Base-by-base conservation (phyloP, 331 rosid genomes). In the Telfairia occidentalis region DNA sequence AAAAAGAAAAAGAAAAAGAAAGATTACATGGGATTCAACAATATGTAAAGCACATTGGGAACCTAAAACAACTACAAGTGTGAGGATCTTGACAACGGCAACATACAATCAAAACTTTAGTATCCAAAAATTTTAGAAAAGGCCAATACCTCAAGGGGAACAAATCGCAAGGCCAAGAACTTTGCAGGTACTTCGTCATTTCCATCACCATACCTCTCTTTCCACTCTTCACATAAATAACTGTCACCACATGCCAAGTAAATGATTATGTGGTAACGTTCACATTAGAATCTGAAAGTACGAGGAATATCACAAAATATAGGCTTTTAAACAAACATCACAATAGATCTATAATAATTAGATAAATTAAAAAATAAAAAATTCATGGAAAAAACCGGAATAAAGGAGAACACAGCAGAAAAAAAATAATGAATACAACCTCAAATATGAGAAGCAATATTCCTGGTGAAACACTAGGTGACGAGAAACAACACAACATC, bases 181-280 rank as follows among this genome's bases (percentile, higher is more conserved):
- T 84, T 80, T 76, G 89, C 82, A 63, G 84, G 79, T 84, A 79
- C 50, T 50, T 84, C 86, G 55, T 82, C 88, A 23, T 59, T 76
- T 48, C 81, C 76, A 57, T 72, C 74, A 21, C 38, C 21, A 78
- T 86, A 87, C 87, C 85, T 88, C 83, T 81, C 94, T 81, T 90
- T 89, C 96, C 97, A 89, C 85, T 92, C 97, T 84, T 92, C 97
- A 81, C 84, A 81, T 34, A 89, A 88, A 80, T 92, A 92, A 80
- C 97, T 89, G 84, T 58, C 19, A 66, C 81, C 57, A 48, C 76
- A 60, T 28, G 52, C 58, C 21, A 80, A 18, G 70, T 48, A 66
- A 42, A 80, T 53, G 24, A 78, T 74, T 66, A 52, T 32, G 43
- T 11, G 21, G 26, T 57, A 15, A 48, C 11, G 8, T 34, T 42